Conservation (phyloP, 129 eudicot genomes). For the Oenanthe sinensis region DNA sequence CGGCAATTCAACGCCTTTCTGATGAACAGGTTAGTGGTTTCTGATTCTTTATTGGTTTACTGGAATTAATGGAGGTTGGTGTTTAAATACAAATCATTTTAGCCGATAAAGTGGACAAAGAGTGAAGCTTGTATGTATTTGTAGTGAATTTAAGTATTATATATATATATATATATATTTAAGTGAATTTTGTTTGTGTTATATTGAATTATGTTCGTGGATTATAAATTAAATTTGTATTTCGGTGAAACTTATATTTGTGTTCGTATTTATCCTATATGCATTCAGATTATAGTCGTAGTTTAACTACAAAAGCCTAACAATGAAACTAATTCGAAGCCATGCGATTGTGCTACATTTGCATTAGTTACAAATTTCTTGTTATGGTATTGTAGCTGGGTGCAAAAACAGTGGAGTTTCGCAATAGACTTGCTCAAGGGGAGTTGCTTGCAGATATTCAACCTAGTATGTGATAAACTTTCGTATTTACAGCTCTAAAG, state of each 20-base stretch:
- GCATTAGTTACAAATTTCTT: constrained; percentile 1
- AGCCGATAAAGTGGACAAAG: not conserved
- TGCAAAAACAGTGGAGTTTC: constrained; percentile 73
- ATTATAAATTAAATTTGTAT: too few species aligned
- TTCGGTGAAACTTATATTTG: not conserved
- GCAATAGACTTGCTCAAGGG: constrained; percentile 59
- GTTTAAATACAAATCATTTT: not conserved
- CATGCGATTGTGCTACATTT: not conserved
- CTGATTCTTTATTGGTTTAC: not conserved
- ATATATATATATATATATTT: too few species aligned
- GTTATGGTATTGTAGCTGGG: constrained; percentile 42
- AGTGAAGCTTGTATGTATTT: not conserved
- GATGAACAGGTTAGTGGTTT: constrained; percentile 60
- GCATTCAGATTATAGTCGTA: not conserved
- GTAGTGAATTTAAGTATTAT: too few species aligned
- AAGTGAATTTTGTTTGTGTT: too few species aligned
- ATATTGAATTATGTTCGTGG: not conserved
- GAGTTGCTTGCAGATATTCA: constrained; percentile 88
- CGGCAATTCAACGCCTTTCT: constrained; percentile 51
- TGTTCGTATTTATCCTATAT: not conserved
- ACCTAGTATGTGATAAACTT: constrained; percentile 46
- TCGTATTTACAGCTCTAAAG: constrained; percentile 7
- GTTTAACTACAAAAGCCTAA: not conserved
- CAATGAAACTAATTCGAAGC: not conserved
- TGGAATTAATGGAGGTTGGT: not conserved